Evolutionary conservation across 2,329 filamentous ascomycete species (phyloP), one percentile per base, ranked within the genome.

Genomic region (Tolypocladium paradoxum): DNA sequence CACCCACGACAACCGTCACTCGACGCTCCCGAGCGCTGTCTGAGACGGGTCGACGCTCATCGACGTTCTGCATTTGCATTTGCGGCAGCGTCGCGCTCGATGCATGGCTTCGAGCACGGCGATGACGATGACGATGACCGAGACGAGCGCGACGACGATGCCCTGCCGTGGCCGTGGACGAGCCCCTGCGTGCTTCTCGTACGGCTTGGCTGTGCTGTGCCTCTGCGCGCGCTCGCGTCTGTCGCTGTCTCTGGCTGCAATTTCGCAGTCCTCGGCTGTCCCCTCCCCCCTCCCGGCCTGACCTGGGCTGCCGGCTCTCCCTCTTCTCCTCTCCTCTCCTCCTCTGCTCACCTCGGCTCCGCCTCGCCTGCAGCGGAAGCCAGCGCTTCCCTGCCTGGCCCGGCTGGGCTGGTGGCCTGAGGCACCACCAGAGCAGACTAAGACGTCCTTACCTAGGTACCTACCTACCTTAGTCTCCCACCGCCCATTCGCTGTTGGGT

Each of bases 401-500:
- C 31, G 49, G 48, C 49, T 27, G 34, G 34, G 24, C 43, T 49
- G 18, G 34, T 6, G 49, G 58, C 58, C 58, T 60, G 53, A 58
- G 58, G 58, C 58, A 54, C 33, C 50, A 16, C 50, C 36, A 18
- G 24, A 49, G 48, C 48, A 56, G 64, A 61, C 66, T 68, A 68
- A 65, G 62, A 65, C 60, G 62, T 62, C 56, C 57, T n/a, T n/a
- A n/a, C n/a, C n/a, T n/a, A n/a, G n/a, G n/a, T n/a, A n/a, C n/a
- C n/a, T n/a, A n/a, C n/a, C n/a, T n/a, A n/a, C n/a, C n/a, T n/a
- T 59, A 63, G 43, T 6, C 43, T 64, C 64, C 64, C 65, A 65
- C 66, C 65, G 61, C 65, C 55, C 62, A 67, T 62, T 62, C 66
- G 61, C 59, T 48, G 56, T 67, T 67, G 61, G 66, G 66, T 57